Evolutionary conservation across 768 basidiomycete species (phyloP).

Genomic region (Mycena vulgaris): DNA sequence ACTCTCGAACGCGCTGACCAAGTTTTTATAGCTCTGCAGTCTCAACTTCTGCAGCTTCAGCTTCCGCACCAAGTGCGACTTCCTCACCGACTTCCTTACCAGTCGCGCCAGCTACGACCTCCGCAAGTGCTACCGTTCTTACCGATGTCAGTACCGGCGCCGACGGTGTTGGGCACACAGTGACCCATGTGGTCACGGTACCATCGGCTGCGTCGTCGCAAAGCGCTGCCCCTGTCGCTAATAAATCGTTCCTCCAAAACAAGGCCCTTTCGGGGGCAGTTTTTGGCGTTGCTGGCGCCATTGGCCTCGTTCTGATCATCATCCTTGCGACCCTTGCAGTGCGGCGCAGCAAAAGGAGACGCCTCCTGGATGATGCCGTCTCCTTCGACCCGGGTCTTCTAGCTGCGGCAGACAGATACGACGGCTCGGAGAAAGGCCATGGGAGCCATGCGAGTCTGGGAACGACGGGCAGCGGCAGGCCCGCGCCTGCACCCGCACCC

Average conservation of each 20-base stretch:
- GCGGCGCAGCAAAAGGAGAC: conserved; percentile 63
- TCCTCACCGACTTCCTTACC: conserved; percentile 18
- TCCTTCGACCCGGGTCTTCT: conserved; percentile 64
- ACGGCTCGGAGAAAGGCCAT: conserved; percentile 47
- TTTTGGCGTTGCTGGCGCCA: conserved; percentile 67
- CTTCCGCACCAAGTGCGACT: conserved; percentile 2
- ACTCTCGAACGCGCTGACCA: neutral
- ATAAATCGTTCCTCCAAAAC: conserved; percentile 70
- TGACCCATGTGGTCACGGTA: conserved; percentile 47
- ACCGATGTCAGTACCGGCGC: conserved; percentile 33
- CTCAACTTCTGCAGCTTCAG: neutral
- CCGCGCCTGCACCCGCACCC: no score
- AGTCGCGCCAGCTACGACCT: neutral
- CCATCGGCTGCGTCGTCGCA: conserved; percentile 46
- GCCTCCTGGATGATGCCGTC: conserved; percentile 61
- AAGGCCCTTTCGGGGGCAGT: conserved; percentile 75
- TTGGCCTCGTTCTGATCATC: conserved; percentile 63
- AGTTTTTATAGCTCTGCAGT: neutral
- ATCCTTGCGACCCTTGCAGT: conserved; percentile 61
- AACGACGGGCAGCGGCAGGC: conserved; percentile 5
- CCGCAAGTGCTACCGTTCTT: conserved; percentile 35
- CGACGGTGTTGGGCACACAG: conserved; percentile 51
- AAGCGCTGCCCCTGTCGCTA: conserved; percentile 32
- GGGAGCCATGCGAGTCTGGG: conserved; percentile 27
- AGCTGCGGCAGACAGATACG: conserved; percentile 43